Base-by-base conservation (phyloP, 1,284 basidiomycete species). In the Cutaneotrichosporon curvatum region DNA sequence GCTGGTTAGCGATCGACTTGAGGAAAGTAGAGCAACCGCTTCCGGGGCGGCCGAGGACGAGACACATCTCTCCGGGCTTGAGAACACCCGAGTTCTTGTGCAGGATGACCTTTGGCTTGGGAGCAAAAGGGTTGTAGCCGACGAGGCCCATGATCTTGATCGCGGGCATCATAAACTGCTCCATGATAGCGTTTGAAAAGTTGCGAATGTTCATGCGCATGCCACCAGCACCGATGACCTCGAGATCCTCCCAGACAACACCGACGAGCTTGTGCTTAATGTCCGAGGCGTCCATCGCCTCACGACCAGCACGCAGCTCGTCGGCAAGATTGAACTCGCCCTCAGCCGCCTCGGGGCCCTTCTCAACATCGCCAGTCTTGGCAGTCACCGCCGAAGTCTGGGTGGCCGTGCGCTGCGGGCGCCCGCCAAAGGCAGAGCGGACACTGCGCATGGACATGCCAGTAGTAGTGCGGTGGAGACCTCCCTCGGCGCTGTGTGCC, bases 221-320 rank as follows among this genome's bases (percentile, higher is more conserved):
- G 35, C 82, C 82, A 21, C 85, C 86, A 2, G 77, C 65, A 22
- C 83, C 85, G 16, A 82, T 74, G 38, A 90, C 87, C 47, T 82
- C 76, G 32, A 68, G 54, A 44, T 70, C 63, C 35, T 70, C 66
- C 67, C 67, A 70, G 18, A 64, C 48, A 11, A 70, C 84, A 31
- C 86, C 86, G 31, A 89, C 84, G 54, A 82, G 80, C 74, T 92
- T 92, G 68, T 83, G 82, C 59, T 81, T 80, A 60, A 90, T 84
- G 4, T 85, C 86, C 6, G 83, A 82, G 22, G 74, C 67, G 51
- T 87, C 81, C 47, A 78, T 75, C 6, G 78, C 78, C 50, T 83
- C 79, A 56, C 82, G 82, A 22, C 79, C 81, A 2, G 80, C 79
- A 9, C 79, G 76, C 15, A 94, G 76, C 59, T 86, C 89, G 43